These are phyloP conservation scores for Sequoiadendron giganteum DNA, from an alignment of 75 land plant species.

Conservation along the genomic window DNA sequence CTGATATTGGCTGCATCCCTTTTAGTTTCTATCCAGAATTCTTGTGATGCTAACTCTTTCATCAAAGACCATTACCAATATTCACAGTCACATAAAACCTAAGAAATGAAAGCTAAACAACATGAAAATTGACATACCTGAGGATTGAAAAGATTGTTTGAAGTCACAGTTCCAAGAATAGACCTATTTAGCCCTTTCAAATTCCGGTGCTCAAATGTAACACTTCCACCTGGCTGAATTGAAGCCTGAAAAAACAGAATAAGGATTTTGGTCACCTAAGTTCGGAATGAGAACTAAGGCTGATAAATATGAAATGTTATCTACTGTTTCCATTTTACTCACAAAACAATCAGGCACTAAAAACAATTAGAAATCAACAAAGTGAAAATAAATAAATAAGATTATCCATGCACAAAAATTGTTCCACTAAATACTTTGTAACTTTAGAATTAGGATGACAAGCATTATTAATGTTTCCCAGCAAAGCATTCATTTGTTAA, in stretches of 20 bases:
- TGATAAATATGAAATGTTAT: not conserved
- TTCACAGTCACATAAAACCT: not conserved
- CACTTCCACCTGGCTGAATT: conserved; percentile 96
- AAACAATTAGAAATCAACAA: not conserved
- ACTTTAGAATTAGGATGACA: not conserved
- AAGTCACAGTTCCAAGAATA: conserved; percentile 75
- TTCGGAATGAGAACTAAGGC: not conserved
- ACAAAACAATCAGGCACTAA: not conserved
- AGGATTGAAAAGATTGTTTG: conserved; percentile 94
- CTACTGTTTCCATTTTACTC: not conserved
- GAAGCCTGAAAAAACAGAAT: conserved; percentile 56
- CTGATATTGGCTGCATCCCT: not conserved
- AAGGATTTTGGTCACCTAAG: not conserved
- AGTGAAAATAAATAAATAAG: not conserved
- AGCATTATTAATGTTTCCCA: not conserved
- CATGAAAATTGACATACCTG: conserved; percentile 56
- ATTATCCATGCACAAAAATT: not conserved
- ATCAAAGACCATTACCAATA: not conserved
- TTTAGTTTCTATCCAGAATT: not conserved
- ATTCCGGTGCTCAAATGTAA: conserved; percentile 95
- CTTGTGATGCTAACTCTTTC: not conserved
- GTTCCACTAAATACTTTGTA: not conserved
- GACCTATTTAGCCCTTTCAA: conserved; percentile 88
- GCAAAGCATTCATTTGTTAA: not conserved
- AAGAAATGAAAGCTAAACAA: not conserved